Percentiles rank a stretch among this genome's conserved stretches.
These are phyloP conservation scores for Trypanosomatidae sp. DNA, from an alignment of 208 protist genomes.

Conservation along the genomic window DNA sequence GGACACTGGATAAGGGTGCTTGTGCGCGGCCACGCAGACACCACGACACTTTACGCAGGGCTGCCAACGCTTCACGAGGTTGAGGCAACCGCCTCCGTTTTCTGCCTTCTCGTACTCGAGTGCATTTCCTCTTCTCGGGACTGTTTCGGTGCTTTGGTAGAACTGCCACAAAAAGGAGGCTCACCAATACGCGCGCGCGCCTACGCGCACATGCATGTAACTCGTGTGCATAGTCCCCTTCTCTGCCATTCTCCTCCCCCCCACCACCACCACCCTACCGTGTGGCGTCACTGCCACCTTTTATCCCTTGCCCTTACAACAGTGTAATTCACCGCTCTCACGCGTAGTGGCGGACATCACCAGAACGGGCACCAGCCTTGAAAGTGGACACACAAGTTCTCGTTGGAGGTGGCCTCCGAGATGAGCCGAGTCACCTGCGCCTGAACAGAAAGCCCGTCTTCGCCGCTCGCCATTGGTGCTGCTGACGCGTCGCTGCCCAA, in stretches of 20 bases:
- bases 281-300: not conserved
- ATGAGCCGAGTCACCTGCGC: conserved; percentile 95
- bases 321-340: not conserved
- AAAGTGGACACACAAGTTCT: conserved; percentile 99
- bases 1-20: not conserved
- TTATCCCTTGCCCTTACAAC: not conserved
- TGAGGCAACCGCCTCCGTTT: not conserved
- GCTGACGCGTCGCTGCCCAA: conserved; percentile 1
- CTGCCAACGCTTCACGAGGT: not conserved
- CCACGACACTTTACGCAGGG: not conserved
- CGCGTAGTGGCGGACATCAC: conserved; percentile 46
- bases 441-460: conserved; percentile 77
- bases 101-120: not conserved
- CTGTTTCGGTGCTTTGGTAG: too few relatives aligned
- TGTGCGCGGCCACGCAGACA: not conserved
- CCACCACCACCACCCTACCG: too few relatives aligned
- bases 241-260: not conserved
- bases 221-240: not conserved
- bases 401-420: conserved; percentile 96
- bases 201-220: not conserved
- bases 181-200: not conserved
- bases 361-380: conserved; percentile 99
- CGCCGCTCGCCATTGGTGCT: conserved; percentile 6
- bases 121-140: too few relatives aligned
- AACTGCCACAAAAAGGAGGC: too few relatives aligned